Percentiles rank a stretch among this genome's conserved stretches.
Conservation (phyloP, 2,329 filamentous ascomycete species). For the Pochonia chlamydosporia region DNA sequence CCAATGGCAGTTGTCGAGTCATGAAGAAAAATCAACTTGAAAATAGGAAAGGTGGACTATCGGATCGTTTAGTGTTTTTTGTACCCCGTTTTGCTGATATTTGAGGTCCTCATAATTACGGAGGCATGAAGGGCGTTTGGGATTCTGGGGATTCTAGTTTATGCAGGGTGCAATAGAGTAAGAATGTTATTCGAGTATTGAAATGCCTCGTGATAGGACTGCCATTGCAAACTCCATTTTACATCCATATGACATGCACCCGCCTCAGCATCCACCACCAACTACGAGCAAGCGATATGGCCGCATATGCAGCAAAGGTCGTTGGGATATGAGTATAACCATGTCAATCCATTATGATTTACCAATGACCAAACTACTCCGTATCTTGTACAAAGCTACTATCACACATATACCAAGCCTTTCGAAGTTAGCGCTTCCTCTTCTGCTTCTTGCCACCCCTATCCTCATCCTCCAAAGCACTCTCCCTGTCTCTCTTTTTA, state of each 20-base stretch:
- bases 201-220: no score
- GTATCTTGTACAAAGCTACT: background rate
- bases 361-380: background rate
- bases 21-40: no score
- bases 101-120: background rate
- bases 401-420: background rate
- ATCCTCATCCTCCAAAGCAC: conserved; percentile 49
- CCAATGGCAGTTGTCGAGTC: no score
- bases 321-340: no score
- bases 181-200: background rate
- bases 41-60: no score
- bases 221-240: no score
- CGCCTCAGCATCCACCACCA: no score
- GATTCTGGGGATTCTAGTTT: background rate
- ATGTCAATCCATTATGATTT: background rate
- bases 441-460: conserved; percentile 59
- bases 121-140: background rate
- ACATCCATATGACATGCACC: no score
- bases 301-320: no score
- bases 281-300: no score
- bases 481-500: conserved; percentile 74
- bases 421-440: conserved; percentile 25
- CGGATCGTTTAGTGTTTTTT: background rate
- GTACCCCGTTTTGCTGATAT: background rate
- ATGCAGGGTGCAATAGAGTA: background rate